Evolutionary conservation across 108 stramenopile species (phyloP).

Genomic region (Stephanodiscus triporus): DNA sequence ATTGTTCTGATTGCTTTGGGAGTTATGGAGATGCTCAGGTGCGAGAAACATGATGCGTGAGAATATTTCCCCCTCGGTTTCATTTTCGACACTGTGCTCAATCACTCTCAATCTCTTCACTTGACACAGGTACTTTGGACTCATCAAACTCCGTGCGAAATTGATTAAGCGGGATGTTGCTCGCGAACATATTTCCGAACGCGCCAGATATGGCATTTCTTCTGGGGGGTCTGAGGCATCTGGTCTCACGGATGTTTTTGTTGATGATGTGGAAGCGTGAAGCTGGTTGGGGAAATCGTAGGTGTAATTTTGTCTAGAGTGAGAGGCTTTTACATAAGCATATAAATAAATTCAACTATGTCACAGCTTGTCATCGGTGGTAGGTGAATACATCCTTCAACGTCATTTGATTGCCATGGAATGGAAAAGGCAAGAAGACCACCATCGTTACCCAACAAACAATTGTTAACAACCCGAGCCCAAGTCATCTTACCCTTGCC

Average conservation of each 20-base stretch:
- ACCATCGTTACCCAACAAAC: neutral
- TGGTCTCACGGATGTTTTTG: neutral
- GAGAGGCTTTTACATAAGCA: neutral
- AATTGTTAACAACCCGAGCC: neutral
- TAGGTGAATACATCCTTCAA: neutral
- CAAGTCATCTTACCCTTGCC: conserved; percentile 1
- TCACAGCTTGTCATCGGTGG: neutral
- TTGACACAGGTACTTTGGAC: neutral
- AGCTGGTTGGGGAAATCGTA: neutral
- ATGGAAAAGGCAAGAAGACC: neutral
- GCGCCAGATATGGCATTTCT: neutral
- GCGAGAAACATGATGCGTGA: neutral
- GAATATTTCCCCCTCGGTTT: neutral
- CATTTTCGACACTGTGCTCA: neutral
- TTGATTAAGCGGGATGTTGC: neutral
- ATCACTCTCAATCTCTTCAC: neutral
- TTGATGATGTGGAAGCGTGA: neutral
- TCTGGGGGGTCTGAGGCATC: neutral
- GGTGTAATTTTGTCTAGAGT: neutral
- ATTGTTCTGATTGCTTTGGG: conserved; percentile 17
- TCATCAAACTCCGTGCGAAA: neutral
- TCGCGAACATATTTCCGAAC: neutral
- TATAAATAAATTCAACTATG: neutral
- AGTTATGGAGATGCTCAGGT: conserved; percentile 30
- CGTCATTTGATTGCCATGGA: neutral